Conservation (phyloP, 345 rosid species). For the Jatropha curcas region DNA sequence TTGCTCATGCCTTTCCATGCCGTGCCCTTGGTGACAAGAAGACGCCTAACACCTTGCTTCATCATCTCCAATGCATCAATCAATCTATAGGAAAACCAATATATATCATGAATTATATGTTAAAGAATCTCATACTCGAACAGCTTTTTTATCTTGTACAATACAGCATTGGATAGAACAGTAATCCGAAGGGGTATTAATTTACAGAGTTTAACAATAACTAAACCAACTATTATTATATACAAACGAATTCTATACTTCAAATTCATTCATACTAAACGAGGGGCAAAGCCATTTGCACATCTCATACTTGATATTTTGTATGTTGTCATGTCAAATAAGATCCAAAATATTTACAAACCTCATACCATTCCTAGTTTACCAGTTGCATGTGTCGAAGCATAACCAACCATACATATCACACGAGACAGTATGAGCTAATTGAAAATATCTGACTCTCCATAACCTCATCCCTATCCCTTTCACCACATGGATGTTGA, state of each 20-base stretch:
- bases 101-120: background rate
- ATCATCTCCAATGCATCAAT: conserved; percentile 97
- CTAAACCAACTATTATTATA: too few species aligned
- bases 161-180: background rate
- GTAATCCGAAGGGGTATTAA: too few species aligned
- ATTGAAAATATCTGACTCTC: background rate
- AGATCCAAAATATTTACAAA: background rate
- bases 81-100: conserved; percentile 48
- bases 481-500: background rate
- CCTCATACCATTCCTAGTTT: background rate
- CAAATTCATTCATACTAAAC: background rate
- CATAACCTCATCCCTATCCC: background rate
- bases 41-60: conserved; percentile 94
- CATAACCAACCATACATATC: background rate
- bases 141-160: background rate
- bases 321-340: background rate
- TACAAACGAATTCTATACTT: too few species aligned
- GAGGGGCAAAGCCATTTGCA: background rate
- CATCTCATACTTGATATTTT: background rate
- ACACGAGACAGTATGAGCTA: background rate
- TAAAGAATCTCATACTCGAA: background rate
- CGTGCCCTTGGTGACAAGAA: conserved; percentile 73
- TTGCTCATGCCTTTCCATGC: conserved; percentile 97
- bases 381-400: background rate
- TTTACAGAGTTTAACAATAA: too few species aligned